Conservation (phyloP, 2,329 filamentous ascomycete genomes). For the Microascus cirrosus region DNA sequence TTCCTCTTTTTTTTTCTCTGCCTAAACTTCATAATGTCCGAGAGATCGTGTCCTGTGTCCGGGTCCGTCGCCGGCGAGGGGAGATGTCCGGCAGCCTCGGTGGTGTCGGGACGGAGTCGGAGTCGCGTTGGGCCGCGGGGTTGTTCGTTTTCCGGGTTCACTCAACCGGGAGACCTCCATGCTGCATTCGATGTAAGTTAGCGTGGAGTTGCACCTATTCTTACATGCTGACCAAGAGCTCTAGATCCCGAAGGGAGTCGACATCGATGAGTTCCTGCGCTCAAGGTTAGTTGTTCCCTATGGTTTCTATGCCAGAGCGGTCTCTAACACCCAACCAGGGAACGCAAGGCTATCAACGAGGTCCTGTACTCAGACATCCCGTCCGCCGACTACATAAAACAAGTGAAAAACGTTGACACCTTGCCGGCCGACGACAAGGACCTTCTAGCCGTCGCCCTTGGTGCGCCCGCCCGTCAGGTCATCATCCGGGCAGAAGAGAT, state of each 20-base stretch:
- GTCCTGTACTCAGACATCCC: slow-evolving; percentile 33
- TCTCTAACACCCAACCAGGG: slow-evolving; percentile 15
- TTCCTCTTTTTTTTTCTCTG: not conserved
- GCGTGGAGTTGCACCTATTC: not conserved
- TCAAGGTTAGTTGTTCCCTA: slow-evolving; percentile 18
- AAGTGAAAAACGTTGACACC: slow-evolving; percentile 33
- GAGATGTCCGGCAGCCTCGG: slow-evolving; percentile 7
- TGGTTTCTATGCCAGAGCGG: not conserved
- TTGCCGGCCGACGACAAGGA: slow-evolving; percentile 35
- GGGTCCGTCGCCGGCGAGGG: slow-evolving; percentile 15
- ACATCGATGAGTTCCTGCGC: slow-evolving; percentile 33
- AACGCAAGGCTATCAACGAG: slow-evolving; percentile 35
- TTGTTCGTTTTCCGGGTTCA: slow-evolving; percentile 19
- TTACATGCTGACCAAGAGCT: slow-evolving; percentile 7
- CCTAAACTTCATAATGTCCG: slow-evolving; percentile 14
- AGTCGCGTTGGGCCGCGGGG: slow-evolving; percentile 16
- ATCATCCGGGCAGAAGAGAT: slow-evolving; percentile 40
- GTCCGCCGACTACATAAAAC: slow-evolving; percentile 23
- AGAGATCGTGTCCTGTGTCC: slow-evolving; percentile 19
- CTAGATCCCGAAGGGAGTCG: slow-evolving; percentile 32
- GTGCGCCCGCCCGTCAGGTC: slow-evolving; percentile 42
- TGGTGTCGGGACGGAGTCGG: slow-evolving; percentile 6
- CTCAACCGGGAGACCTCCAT: slow-evolving; percentile 16
- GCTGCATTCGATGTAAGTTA: slow-evolving; percentile 23
- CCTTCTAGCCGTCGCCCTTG: slow-evolving; percentile 37